Evolutionary conservation across 345 rosid species (phyloP).

Genomic region (Eutrema yunnanense): DNA sequence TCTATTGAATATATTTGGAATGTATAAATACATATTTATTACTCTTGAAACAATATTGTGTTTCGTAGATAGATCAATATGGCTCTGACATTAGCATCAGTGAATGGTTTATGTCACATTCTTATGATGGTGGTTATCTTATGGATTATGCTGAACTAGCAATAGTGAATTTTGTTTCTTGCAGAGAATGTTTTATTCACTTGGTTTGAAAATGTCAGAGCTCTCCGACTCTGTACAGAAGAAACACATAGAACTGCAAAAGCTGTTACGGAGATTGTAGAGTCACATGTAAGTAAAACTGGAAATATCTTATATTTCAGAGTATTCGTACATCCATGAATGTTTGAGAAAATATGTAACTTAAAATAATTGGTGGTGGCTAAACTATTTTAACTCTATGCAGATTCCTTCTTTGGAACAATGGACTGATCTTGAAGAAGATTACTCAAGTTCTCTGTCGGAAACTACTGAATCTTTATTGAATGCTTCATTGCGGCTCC

Average conservation of each 20-base stretch:
- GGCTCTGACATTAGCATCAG: not conserved
- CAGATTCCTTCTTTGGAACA: constrained; percentile 73
- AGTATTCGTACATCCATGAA: not conserved
- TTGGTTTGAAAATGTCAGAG: constrained; percentile 49
- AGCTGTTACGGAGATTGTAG: constrained; percentile 46
- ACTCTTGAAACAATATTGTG: not conserved
- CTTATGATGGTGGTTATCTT: not conserved
- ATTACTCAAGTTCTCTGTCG: constrained; percentile 44
- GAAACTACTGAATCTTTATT: constrained; percentile 57
- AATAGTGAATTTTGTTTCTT: not conserved
- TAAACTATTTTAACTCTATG: constrained; percentile 11
- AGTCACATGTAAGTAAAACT: constrained; percentile 54
- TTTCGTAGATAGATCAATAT: not conserved
- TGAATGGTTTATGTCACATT: not conserved
- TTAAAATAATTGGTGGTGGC: no score
- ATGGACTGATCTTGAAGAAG: constrained; percentile 55
- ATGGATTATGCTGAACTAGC: no score
- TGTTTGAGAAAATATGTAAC: not conserved
- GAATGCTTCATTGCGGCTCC: constrained; percentile 56
- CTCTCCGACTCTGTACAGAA: constrained; percentile 51
- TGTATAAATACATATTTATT: not conserved
- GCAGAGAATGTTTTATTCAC: constrained; percentile 62
- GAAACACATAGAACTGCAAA: constrained; percentile 54
- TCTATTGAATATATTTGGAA: not conserved
- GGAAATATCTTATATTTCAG: not conserved